Evolutionary conservation across 768 basidiomycete species (phyloP).

Genomic region (Pleurotus citrinopileatus): DNA sequence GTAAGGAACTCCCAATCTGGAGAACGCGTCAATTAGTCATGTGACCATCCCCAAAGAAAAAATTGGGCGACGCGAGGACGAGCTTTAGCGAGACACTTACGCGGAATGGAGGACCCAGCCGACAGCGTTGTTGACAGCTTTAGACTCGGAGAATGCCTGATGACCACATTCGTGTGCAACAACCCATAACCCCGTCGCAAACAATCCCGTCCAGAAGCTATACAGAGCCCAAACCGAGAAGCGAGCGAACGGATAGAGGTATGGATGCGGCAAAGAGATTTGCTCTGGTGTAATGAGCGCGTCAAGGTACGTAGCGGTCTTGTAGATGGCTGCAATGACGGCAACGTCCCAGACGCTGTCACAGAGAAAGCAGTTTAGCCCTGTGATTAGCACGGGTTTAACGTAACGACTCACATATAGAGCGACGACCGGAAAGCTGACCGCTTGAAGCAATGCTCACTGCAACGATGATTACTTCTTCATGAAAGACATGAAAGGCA

Average conservation of each 20-base stretch:
- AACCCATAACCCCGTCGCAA: constrained; percentile 92
- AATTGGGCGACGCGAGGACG: constrained; percentile 14
- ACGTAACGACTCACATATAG: constrained; percentile 62
- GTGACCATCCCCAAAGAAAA: no score
- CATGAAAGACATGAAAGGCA: constrained; percentile 5
- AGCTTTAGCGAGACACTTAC: constrained; percentile 39
- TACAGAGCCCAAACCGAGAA: constrained; percentile 79
- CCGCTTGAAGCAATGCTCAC: constrained; percentile 87
- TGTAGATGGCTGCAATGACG: constrained; percentile 68
- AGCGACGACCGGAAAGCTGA: constrained; percentile 75
- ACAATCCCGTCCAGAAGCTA: constrained; percentile 78
- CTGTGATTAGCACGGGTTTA: background rate
- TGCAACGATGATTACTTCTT: constrained; percentile 24
- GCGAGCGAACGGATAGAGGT: constrained; percentile 58
- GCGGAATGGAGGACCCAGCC: constrained; percentile 92
- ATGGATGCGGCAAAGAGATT: constrained; percentile 55
- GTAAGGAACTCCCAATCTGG: constrained; percentile 90
- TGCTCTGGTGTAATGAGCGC: constrained; percentile 53
- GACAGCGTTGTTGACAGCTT: constrained; percentile 86
- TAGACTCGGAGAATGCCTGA: constrained; percentile 93
- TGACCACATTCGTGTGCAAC: constrained; percentile 95
- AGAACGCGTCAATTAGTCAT: constrained; percentile 9
- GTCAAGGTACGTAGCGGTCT: constrained; percentile 63
- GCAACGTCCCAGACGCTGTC: constrained; percentile 70
- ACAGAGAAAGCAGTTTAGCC: background rate